A percentile compares a stretch with the other conserved stretches of the same genome.
phyloP scores from a whole-genome alignment of 257 asterid species.

The Solanum stenotomum region DNA sequence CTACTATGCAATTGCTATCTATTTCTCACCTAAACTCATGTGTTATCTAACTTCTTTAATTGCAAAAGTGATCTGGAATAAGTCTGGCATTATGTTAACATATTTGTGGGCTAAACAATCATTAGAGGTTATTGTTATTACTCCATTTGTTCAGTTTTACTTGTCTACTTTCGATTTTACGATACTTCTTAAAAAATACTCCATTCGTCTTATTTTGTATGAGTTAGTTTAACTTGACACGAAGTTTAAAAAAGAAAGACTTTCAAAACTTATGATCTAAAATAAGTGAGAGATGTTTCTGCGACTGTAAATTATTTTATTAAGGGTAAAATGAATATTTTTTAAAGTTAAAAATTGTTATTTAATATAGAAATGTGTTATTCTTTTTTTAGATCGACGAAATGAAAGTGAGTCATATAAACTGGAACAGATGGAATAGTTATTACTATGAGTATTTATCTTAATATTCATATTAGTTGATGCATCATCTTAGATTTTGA shows the following conservation, averaged over 20 bases:
- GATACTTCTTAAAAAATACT: no score
- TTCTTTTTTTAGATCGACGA: no score
- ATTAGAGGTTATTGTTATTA: no score
- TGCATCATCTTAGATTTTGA: background rate
- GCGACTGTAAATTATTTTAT: background rate
- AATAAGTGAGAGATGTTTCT: no score
- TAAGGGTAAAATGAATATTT: no score
- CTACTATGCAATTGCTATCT: background rate
- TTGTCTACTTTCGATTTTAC: no score
- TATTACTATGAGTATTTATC: no score
- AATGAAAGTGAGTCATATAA: accelerated
- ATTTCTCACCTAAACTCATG: background rate
- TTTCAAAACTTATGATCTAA: no score
- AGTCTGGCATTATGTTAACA: background rate
- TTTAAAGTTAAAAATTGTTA: background rate
- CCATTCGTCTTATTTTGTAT: accelerated
- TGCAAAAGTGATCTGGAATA: background rate
- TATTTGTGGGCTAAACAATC: background rate
- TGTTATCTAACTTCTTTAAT: background rate
- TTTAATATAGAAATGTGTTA: background rate
- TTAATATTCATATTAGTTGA: background rate
- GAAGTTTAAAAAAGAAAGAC: no score
- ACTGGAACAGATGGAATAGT: accelerated
- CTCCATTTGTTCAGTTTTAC: no score
- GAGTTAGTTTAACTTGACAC: no score